Evolutionary conservation across 345 rosid genomes (phyloP).

Genomic region (Eucalyptus regnans): DNA sequence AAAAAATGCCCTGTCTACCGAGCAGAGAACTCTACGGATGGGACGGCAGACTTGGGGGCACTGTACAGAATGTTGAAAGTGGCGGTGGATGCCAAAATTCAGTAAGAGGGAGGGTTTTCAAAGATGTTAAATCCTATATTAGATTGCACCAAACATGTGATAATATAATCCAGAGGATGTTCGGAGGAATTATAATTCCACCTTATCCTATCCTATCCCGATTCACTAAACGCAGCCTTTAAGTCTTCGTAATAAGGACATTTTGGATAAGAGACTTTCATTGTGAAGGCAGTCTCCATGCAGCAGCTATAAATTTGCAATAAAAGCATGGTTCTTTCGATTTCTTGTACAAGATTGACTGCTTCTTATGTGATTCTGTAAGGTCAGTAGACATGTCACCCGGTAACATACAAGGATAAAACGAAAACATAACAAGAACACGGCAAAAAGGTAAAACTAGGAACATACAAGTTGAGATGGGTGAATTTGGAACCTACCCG

Average conservation of each 20-base stretch:
- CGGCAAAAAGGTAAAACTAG: background rate
- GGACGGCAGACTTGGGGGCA: too few species aligned
- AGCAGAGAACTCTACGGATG: background rate
- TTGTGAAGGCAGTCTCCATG: background rate
- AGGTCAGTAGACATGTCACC: background rate
- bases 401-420: background rate
- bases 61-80: too few species aligned
- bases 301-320: background rate
- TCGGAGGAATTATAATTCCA: accelerated
- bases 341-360: background rate
- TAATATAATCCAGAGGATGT: accelerated
- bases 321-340: background rate
- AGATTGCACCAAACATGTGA: background rate
- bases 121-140: too few species aligned
- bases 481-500: accelerated
- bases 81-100: too few species aligned
- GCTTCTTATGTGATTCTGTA: background rate
- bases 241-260: background rate
- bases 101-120: too few species aligned
- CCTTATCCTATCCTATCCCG: background rate
- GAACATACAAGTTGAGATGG: accelerated
- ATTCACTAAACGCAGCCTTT: background rate
- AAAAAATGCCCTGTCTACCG: background rate
- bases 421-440: background rate
- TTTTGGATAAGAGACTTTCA: background rate